Base-by-base conservation (phyloP, 2,329 filamentous ascomycete species). In the Fusarium paranaense region DNA sequence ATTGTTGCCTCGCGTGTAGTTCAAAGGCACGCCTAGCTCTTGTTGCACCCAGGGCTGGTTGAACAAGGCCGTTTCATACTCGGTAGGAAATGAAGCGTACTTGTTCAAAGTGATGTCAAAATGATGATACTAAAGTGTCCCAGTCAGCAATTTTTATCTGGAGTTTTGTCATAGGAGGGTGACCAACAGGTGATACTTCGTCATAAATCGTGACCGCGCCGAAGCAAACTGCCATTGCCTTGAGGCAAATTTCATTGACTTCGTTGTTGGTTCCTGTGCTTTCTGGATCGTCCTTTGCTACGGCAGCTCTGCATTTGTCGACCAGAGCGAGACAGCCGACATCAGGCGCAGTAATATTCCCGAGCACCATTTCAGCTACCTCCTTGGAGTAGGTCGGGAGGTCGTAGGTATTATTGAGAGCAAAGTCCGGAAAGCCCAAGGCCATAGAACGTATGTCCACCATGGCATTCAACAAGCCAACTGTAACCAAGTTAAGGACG, bases 391-490 rank as follows among this genome's bases (percentile, higher is more conserved):
- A 88, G 1, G 87, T 83, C 69, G 87, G 76, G 40, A 93, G 85
- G 8, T 86, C 89, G 77, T 92, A 94, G 0, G 90, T 90, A 78
- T 93, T 93, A 79, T 90, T 90, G 69, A 86, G 84, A 4, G 88
- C 87, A 78, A 90, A 90, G 16, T 81, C 78, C 0, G 88, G 85
- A 70, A 87, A 90, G 73, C 82, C 87, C 3, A 86, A 85, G 6
- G 83, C 84, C 81, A 93, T 90, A 3, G 90, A 84, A 10, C 90
- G 78, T 63, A 88, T 84, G 77, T 94, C 93, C 27, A 94, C 84
- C 69, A 91, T 88, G 11, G 90, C 92, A 79, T 94, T 92, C 62
- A 93, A 84, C 66, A 94, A 90, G 30, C 91, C 91, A 0, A 94
- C 80, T 0, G 91, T 88, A 11, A 84, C 84, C 11, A 94, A 82